Evolutionary conservation across 805 yeast genomes (phyloP).

Genomic region (Cyberlindnera lachancei): DNA sequence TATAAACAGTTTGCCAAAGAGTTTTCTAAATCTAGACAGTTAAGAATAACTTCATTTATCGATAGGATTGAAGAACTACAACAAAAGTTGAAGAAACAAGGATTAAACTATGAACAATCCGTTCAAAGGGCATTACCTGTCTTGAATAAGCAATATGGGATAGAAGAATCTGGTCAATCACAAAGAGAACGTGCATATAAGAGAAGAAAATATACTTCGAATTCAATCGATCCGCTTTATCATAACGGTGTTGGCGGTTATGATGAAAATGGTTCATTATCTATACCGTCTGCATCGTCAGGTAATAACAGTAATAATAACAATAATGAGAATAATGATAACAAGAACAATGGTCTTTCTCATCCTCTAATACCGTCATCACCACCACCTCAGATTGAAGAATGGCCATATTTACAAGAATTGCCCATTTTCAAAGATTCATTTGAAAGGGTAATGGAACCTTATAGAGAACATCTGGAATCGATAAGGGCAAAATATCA

Average conservation of each 20-base stretch:
- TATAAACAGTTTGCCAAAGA: conserved; percentile 25
- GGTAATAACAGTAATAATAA: too few species aligned
- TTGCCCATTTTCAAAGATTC: conserved; percentile 18
- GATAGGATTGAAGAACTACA: conserved; percentile 26
- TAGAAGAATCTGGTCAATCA: conserved; percentile 4
- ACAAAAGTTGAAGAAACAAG: conserved; percentile 17
- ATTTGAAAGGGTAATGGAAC: conserved; percentile 13
- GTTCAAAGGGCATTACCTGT: conserved; percentile 15
- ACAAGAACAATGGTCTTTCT: too few species aligned
- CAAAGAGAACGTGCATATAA: conserved; percentile 1
- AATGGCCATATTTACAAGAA: conserved; percentile 8
- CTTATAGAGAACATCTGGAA: conserved; percentile 9
- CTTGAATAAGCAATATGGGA: conserved; percentile 8
- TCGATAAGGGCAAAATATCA: conserved; percentile 11
- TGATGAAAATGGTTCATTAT: too few species aligned
- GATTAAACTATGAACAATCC: conserved; percentile 9
- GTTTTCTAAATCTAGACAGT: conserved; percentile 23
- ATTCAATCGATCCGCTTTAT: too few species aligned
- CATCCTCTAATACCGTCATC: conserved; percentile 3
- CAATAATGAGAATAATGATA: too few species aligned
- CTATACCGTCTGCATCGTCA: too few species aligned
- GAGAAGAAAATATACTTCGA: conserved; percentile 2
- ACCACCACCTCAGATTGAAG: conserved; percentile 11
- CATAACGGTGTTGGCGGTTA: too few species aligned
- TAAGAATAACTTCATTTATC: conserved; percentile 26